Base-by-base conservation (phyloP, 2,329 filamentous ascomycete species). In the Diaporthe ampelina region DNA sequence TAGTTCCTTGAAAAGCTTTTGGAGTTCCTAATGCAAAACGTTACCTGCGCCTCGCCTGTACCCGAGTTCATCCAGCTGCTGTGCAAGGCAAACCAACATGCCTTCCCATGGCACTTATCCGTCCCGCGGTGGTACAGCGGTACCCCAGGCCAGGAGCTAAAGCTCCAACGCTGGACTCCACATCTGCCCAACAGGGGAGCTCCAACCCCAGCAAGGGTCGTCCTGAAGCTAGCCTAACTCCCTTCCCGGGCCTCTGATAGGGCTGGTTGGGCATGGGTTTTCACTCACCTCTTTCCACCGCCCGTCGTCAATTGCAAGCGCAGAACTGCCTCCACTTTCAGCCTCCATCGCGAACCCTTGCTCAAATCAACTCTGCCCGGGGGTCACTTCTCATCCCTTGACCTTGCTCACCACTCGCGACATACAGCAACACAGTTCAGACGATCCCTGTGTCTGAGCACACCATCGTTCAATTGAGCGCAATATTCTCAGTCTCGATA, bases 301-400 rank as follows among this genome's bases (percentile, higher is more conserved):
- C 52, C 40, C 37, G 8, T 24, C 52, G 52, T 32, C 24, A 24
- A 40, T 1, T 59, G 40, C 68, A 71, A n/a, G 15, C 1, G 2
- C 37, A 13, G 11, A 13, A 11, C 4, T 32, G 15, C 69, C 69
- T 71, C 57, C 69, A 45, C 52, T 57, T 59, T 71, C 69, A 71
- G 54, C 69, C 57, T 59, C 52, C 54, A 43, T 61, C 29, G 17
- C 35, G 11, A 9, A 35, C 24, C 26, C 26, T 35, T 52, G 43
- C 26, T 50, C 61, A 6, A 17, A 35, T 29, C 19, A n/a, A 35
- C 19, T n/a, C 17, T 50, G 61, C 29, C 19, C 13, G 5, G 4
- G 8, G 26, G 1, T 45, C 19, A 65, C 21, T 50, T 24, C 29
- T 37, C 61, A 52, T 1, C 13, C 10, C 29, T 37, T 3, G 6